Conservation (phyloP, 768 basidiomycete species). For the Tremella yokohamensis region DNA sequence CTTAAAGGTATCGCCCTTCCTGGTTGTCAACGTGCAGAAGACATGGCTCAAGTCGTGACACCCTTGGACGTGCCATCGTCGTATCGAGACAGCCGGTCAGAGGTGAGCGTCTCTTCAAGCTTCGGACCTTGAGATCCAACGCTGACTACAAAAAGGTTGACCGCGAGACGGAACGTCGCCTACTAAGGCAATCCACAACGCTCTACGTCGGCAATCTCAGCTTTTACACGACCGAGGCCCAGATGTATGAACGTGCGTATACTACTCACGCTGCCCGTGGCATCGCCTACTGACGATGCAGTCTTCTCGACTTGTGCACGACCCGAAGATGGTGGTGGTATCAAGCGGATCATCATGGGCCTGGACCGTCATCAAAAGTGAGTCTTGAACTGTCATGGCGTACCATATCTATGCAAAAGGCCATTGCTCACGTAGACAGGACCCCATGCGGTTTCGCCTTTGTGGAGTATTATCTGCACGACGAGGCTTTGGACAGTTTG, state of each 20-base stretch:
- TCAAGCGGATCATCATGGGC: conserved; percentile 51
- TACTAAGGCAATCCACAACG: conserved; percentile 79
- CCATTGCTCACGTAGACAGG: conserved; percentile 19
- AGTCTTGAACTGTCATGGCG: neutral
- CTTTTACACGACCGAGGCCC: conserved; percentile 46
- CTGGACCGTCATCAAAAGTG: conserved; percentile 38
- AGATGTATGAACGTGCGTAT: conserved; percentile 49
- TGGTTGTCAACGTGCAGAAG: no score
- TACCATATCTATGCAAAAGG: no score
- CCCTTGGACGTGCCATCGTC: conserved; percentile 90
- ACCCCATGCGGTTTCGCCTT: conserved; percentile 53
- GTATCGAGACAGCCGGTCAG: conserved; percentile 89
- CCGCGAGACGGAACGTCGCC: conserved; percentile 69
- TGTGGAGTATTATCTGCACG: conserved; percentile 76
- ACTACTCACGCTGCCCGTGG: neutral
- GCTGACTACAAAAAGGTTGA: conserved; percentile 53
- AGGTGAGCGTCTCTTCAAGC: conserved; percentile 52
- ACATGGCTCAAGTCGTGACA: conserved; percentile 72
- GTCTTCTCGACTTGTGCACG: conserved; percentile 48
- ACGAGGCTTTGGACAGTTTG: conserved; percentile 87
- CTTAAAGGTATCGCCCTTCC: no score
- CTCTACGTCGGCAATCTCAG: conserved; percentile 70
- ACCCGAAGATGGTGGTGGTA: conserved; percentile 47
- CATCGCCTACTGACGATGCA: conserved; percentile 11
- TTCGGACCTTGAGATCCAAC: neutral